Percentiles rank a stretch among this genome's conserved stretches.
These are phyloP conservation scores for Sugiyamaella valdiviana DNA, from an alignment of 805 yeast genomes.

Conservation along the genomic window DNA sequence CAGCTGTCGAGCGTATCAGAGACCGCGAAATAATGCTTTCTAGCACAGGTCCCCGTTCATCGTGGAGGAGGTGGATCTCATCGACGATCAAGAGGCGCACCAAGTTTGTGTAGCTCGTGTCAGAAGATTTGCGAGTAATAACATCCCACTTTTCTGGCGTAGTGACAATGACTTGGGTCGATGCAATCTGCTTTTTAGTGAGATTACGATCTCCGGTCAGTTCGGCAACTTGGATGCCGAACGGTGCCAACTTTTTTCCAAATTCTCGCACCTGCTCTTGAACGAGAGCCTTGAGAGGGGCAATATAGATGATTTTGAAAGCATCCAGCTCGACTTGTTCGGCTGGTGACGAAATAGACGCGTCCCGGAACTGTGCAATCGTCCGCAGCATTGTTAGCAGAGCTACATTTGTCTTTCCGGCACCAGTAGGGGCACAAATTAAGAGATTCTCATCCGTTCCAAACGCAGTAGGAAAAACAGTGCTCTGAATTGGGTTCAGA, in stretches of 20 bases:
- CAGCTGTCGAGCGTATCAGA: conserved; percentile 36
- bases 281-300: conserved; percentile 90
- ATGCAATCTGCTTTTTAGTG: conserved; percentile 65
- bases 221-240: conserved; percentile 72
- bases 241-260: conserved; percentile 54
- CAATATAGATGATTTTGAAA: conserved; percentile 79
- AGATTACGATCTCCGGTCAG: conserved; percentile 85
- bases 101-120: conserved; percentile 53
- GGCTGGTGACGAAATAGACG: conserved; percentile 21
- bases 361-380: conserved; percentile 46
- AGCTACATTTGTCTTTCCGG: conserved; percentile 97
- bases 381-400: conserved; percentile 69
- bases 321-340: conserved; percentile 48
- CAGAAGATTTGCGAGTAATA: conserved; percentile 74
- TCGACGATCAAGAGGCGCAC: conserved; percentile 76
- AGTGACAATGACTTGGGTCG: conserved; percentile 79
- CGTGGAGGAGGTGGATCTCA: conserved; percentile 89
- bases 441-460: conserved; percentile 62
- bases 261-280: conserved; percentile 92
- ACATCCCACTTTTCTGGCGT: conserved; percentile 99
- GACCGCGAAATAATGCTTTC: conserved; percentile 83
- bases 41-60: conserved; percentile 89
- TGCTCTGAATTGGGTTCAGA: conserved; percentile 78
- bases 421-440: conserved; percentile 97
- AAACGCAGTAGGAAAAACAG: conserved; percentile 75